Percentiles rank a stretch among this genome's conserved stretches.
phyloP scores from a whole-genome alignment of 805 yeast genomes.

The Metschnikowia chrysomelidarum region DNA sequence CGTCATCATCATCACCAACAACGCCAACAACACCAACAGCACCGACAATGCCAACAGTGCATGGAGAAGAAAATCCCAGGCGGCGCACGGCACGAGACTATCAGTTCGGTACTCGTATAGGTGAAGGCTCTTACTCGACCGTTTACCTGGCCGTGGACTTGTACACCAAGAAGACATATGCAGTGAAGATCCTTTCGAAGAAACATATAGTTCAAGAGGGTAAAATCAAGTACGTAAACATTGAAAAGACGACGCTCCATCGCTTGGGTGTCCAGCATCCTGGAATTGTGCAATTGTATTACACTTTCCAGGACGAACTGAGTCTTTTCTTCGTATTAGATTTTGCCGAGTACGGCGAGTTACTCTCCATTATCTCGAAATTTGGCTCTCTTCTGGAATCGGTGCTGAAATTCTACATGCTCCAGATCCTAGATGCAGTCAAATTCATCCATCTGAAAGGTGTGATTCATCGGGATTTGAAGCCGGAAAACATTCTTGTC shows the following conservation, averaged over 20 bases:
- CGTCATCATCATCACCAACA: no score
- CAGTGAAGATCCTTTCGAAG: slow-evolving; percentile 88
- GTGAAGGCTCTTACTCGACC: slow-evolving; percentile 95
- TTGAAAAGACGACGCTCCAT: slow-evolving; percentile 88
- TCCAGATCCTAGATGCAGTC: slow-evolving; percentile 88
- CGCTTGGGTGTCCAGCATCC: slow-evolving; percentile 85
- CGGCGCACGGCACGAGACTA: slow-evolving; percentile 72
- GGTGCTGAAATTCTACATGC: slow-evolving; percentile 76
- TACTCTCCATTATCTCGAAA: slow-evolving; percentile 73
- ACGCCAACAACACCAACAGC: not conserved
- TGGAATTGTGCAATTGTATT: slow-evolving; percentile 87
- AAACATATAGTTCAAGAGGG: slow-evolving; percentile 91
- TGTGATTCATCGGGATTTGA: slow-evolving; percentile 88
- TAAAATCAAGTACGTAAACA: slow-evolving; percentile 92
- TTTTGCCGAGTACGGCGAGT: slow-evolving; percentile 93
- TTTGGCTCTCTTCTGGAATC: slow-evolving; percentile 74
- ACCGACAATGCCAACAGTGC: not conserved
- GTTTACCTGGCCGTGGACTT: slow-evolving; percentile 84
- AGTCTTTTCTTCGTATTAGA: slow-evolving; percentile 90
- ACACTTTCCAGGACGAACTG: slow-evolving; percentile 90
- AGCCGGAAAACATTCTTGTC: slow-evolving; percentile 89
- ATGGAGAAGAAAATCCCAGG: no score
- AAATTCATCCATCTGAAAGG: slow-evolving; percentile 86
- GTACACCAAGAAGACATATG: slow-evolving; percentile 72
- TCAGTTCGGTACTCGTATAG: slow-evolving; percentile 82